Conservation (phyloP, 179 eudicot genomes). For the Silene coronaria region DNA sequence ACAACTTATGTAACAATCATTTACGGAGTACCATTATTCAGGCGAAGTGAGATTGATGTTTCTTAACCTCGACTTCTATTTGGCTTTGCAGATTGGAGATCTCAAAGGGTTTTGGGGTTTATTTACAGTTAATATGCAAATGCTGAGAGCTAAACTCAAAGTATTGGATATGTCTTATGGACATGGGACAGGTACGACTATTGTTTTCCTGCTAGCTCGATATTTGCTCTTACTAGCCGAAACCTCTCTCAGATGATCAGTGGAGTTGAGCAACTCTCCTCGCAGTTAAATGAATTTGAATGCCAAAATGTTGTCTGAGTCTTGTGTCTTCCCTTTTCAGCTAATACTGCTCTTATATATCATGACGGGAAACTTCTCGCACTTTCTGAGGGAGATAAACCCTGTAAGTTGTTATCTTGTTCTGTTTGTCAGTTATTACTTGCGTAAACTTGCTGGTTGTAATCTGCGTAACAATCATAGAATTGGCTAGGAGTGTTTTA, state of each 20-base stretch:
- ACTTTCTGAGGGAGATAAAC: constrained; percentile 83
- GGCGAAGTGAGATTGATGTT: background rate
- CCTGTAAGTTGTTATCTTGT: constrained; percentile 49
- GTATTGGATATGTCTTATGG: constrained; percentile 77
- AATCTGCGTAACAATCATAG: background rate
- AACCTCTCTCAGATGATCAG: background rate
- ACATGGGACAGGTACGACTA: constrained; percentile 53
- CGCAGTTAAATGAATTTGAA: background rate
- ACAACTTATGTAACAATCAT: background rate
- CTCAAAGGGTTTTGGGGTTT: constrained; percentile 80
- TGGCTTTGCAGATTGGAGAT: constrained; percentile 68
- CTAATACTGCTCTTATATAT: constrained; percentile 82
- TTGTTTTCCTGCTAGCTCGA: background rate
- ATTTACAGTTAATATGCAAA: constrained; percentile 56
- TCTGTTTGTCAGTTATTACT: background rate
- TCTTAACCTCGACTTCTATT: background rate
- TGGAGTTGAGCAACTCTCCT: background rate
- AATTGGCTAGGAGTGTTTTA: background rate
- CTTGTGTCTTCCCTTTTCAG: constrained; percentile 36
- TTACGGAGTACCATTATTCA: background rate
- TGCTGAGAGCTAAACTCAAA: constrained; percentile 71
- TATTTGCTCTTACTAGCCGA: background rate
- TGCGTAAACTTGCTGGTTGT: background rate
- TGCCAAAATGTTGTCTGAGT: background rate
- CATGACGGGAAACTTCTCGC: constrained; percentile 90